A percentile compares a stretch with the other conserved stretches of the same genome.
Evolutionary conservation across 2,329 filamentous ascomycete species (phyloP).

Genomic region (Verticillium nubilum): DNA sequence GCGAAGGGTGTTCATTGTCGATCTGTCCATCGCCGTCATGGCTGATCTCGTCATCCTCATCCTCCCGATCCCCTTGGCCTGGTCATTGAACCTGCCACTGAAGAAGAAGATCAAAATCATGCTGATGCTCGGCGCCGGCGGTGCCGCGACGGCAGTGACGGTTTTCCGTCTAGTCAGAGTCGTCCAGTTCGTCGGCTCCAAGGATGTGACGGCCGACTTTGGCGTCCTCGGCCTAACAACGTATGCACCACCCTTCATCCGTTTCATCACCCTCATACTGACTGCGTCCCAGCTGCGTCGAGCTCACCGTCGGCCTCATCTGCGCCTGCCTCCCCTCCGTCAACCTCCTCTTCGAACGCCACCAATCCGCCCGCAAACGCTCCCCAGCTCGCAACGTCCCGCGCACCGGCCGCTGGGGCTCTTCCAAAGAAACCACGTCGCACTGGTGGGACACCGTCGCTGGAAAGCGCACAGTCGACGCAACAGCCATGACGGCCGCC

Average conservation of each 20-base stretch:
- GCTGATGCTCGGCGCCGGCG: slow-evolving; percentile 22
- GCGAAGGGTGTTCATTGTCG: slow-evolving; percentile 24
- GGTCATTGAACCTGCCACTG: slow-evolving; percentile 19
- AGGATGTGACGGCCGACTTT: slow-evolving; percentile 19
- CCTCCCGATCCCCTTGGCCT: slow-evolving; percentile 25
- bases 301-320: slow-evolving; percentile 13
- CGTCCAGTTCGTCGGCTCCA: slow-evolving; percentile 15
- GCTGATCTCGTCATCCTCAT: slow-evolving; percentile 27
- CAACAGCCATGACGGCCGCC: background rate
- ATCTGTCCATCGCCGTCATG: slow-evolving; percentile 23
- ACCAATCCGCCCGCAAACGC: background rate
- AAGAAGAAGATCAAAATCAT: slow-evolving; percentile 26
- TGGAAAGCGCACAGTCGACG: background rate
- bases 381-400: background rate
- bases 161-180: slow-evolving; percentile 18
- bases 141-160: slow-evolving; percentile 21
- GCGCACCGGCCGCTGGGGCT: background rate
- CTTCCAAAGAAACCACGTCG: background rate
- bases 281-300: slow-evolving; percentile 14
- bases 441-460: slow-evolving; percentile 7
- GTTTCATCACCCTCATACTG: slow-evolving; percentile 2
- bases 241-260: slow-evolving; percentile 1
- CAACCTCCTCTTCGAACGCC: slow-evolving; percentile 12
- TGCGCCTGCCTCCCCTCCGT: slow-evolving; percentile 12
- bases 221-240: slow-evolving; percentile 10